Base-by-base conservation (phyloP, 1,139 yeast species). In the Suhomyces ambrosiae region DNA sequence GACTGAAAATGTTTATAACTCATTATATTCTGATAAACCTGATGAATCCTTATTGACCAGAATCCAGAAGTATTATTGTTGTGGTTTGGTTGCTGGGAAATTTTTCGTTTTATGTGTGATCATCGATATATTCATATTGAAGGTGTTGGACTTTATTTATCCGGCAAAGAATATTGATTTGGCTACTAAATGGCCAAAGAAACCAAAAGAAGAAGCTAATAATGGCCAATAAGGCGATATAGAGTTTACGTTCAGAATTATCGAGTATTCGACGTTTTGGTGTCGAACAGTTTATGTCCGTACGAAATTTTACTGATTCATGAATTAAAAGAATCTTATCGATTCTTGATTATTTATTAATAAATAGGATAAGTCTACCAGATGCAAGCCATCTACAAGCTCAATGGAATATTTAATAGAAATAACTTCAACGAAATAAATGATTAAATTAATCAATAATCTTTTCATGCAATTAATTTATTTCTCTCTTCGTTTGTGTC, bases 61-160 rank as follows among this genome's bases (percentile, higher is more conserved):
- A 24, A 63, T 89, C 27, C 71, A 70, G 42, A 75, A 79, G 41
- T 86, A 80, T 55, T 86, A 86, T 56, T 73, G 75, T 37, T 79
- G 90, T 50, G 97, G 96, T 0, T 65, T 79, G 1, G 82, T 92
- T 74, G 96, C 96, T 0, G 96, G 96, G 1, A 79, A 82, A 46
- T 68, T 90, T 40, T 88, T 82, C 60, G 86, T 84, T 0, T 61
- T 90, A 23, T 82, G 90, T 55, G 82, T 84, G 16, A 80, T 88
- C 23, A 87, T 87, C 3, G 97, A 92, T 61, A 76, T 84, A 23
- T 71, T 88, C 38, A 52, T 92, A 4, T 75, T 72, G 42, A 62
- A 72, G 32, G 38, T 86, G 4, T 64, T 94, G 42, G 94, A 88
- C 52, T 78, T 79, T 74, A 54, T 79, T 32, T 83, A 76, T 54